Conservation (phyloP, 1,139 yeast species). For the Yamadazyma epiphylla region DNA sequence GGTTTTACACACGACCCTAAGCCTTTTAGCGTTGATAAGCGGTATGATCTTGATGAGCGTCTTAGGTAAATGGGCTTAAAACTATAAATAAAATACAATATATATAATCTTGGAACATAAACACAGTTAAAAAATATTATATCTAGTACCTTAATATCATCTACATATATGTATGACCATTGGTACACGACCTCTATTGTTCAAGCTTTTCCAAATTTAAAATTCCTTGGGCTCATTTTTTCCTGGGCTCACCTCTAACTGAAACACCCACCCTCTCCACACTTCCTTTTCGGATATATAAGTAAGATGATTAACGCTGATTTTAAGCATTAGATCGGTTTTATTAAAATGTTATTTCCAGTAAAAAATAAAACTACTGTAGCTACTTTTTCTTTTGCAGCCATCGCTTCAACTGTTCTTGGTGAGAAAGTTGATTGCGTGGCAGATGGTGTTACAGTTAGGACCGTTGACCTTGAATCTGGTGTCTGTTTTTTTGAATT, state of each 20-base stretch:
- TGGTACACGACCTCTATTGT: no score
- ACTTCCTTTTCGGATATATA: no score
- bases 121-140: no score
- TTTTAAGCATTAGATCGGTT: neutral
- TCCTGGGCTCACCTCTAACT: no score
- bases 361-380: neutral
- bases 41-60: conserved; percentile 38
- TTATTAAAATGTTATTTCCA: neutral
- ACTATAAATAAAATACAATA: neutral
- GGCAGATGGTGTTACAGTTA: conserved; percentile 5
- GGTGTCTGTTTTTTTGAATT: conserved; percentile 8
- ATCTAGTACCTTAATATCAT: no score
- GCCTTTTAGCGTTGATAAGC: conserved; percentile 20
- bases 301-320: neutral
- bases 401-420: neutral
- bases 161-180: neutral
- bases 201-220: no score
- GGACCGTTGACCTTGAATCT: conserved; percentile 3
- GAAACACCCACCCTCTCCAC: no score
- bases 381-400: neutral
- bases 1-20: conserved; percentile 15
- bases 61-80: conserved; percentile 37
- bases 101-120: no score
- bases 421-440: conserved; percentile 4
- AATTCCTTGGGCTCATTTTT: no score